Conservation (phyloP, 257 asterid species). For the Solanum rostratum region DNA sequence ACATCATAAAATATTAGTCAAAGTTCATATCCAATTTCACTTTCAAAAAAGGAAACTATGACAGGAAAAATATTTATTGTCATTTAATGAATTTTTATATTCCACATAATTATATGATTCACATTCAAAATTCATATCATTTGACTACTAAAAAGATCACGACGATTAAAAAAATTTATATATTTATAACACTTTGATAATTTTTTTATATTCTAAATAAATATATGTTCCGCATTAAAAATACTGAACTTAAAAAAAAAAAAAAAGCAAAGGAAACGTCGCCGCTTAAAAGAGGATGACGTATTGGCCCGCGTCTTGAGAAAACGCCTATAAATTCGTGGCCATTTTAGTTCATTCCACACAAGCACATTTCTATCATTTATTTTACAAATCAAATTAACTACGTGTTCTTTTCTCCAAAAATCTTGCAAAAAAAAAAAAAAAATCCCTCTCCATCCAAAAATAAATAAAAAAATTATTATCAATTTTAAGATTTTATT, state of each 20-base stretch:
- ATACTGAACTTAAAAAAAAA: not conserved
- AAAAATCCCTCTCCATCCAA: not conserved
- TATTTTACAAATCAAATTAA: not conserved
- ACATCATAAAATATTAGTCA: no score
- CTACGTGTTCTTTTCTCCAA: not conserved
- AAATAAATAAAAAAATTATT: not conserved
- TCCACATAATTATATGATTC: no score
- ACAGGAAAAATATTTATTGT: no score
- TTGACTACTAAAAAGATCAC: no score
- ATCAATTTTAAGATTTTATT: not conserved
- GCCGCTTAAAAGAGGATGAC: not conserved
- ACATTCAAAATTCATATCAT: no score
- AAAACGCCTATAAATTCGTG: constrained; percentile 18
- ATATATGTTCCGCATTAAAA: no score
- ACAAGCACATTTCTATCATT: not conserved
- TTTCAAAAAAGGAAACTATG: no score
- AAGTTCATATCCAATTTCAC: no score
- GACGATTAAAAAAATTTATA: no score
- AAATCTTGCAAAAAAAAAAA: not conserved
- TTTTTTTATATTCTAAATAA: no score
- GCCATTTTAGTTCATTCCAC: not conserved
- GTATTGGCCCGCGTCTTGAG: not conserved
- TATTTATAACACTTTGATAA: no score
- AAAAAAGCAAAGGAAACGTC: not conserved
- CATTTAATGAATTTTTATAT: no score